Base-by-base conservation (phyloP, 164 flowering plant genomes). In the Cinnamomum chago region DNA sequence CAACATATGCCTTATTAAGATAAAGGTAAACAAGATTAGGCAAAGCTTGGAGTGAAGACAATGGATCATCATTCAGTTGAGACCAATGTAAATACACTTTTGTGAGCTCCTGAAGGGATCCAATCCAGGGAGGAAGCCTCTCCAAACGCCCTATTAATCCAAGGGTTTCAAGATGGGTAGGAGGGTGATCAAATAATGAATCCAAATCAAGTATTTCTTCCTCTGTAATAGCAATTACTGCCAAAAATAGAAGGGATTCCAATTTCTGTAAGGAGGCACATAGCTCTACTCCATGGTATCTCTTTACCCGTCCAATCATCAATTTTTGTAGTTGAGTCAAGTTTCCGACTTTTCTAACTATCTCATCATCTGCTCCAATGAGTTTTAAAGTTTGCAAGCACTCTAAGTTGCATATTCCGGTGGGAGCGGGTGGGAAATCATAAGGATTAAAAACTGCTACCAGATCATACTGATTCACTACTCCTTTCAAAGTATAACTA, bases 121-220 rank as follows among this genome's bases (percentile, higher is more conserved):
- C 66, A 62, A 84, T 30, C 83, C 85, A 84, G 5, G 23, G 72
- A 52, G 86, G 86, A 27, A 84, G 3, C 27, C 64, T 77, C 11
- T 70, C 47, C 70, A 86, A 47, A 58, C 30, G 27, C 35, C 84
- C 86, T n/a, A n/a, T n/a, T n/a, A n/a, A n/a, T n/a, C n/a, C n/a
- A n/a, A n/a, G n/a, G n/a, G n/a, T n/a, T n/a, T n/a, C 79, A 72
- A 86, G 84, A 68, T 76, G 40, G 20, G 20, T 27, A 2, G 68
- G 68, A 30, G 68, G 68, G 15, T 40, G n/a, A n/a, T n/a, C n/a
- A 28, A 22, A 66, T 0, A 66, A 33, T 0, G 50, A 7, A 25
- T 66, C 68, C 68, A 66, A 28, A 12, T 66, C 9, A 3, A 66
- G 68, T 2, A 33, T 27, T 30, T 66, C 68, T 3, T 66, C 68